These are phyloP conservation scores for Paradendryphiella salina DNA, from an alignment of 2,329 filamentous ascomycete genomes.

Conservation along the genomic window DNA sequence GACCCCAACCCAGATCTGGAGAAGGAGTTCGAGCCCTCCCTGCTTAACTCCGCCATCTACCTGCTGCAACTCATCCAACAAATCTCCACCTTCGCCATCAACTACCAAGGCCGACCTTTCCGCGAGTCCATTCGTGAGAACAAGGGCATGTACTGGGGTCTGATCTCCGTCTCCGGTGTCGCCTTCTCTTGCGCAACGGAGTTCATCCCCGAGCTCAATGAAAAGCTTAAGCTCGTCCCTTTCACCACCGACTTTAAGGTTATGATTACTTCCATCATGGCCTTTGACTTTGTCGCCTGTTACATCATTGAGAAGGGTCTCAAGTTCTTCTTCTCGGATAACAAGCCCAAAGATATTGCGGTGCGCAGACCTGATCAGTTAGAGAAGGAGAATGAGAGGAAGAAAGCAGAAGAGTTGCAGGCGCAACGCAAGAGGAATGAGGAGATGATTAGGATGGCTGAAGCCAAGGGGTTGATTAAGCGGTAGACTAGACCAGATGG, in stretches of 20 bases:
- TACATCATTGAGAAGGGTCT: constrained; percentile 84
- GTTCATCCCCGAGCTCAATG: constrained; percentile 92
- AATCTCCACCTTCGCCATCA: constrained; percentile 98
- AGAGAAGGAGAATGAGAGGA: constrained; percentile 71
- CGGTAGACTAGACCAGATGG: not conserved
- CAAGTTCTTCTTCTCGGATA: constrained; percentile 87
- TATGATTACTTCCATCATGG: constrained; percentile 82
- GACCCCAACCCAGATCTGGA: constrained; percentile 78
- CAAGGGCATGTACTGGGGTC: constrained; percentile 96
- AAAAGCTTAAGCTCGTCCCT: constrained; percentile 87
- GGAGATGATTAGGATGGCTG: constrained; percentile 36
- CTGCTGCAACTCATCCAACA: constrained; percentile 97
- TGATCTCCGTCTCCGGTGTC: constrained; percentile 83
- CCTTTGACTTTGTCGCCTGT: constrained; percentile 83
- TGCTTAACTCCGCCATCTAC: constrained; percentile 96
- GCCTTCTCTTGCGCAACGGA: constrained; percentile 95
- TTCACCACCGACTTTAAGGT: constrained; percentile 88
- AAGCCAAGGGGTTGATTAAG: constrained; percentile 17
- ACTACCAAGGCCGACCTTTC: constrained; percentile 98
- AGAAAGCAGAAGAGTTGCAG: constrained; percentile 58
- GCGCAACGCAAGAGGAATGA: constrained; percentile 43
- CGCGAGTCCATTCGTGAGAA: constrained; percentile 95
- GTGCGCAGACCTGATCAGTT: constrained; percentile 84
- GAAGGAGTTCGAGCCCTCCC: constrained; percentile 87
- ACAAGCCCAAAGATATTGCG: constrained; percentile 90